A percentile compares a stretch with the other conserved stretches of the same genome.
Evolutionary conservation across 176 grass and related monocot species (phyloP).

Genomic region (Juncus effusus): DNA sequence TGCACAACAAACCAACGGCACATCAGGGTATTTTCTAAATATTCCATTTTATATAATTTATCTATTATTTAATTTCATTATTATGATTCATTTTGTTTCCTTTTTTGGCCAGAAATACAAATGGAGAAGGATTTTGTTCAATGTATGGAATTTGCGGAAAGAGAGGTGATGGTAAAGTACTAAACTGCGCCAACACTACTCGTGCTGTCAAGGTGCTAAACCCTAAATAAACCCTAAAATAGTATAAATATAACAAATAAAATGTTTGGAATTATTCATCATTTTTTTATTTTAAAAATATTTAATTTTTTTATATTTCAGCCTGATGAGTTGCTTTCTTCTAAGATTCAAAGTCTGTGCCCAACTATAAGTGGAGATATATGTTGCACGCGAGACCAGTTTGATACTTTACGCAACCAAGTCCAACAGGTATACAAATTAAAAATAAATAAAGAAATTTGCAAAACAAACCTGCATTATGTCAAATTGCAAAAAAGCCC

Average conservation of each 20-base stretch:
- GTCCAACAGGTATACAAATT: constrained; percentile 66
- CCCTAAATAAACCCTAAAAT: constrained; percentile 18
- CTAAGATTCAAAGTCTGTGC: constrained; percentile 91
- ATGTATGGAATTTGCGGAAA: constrained; percentile 86
- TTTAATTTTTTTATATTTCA: constrained; percentile 41
- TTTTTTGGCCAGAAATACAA: constrained; percentile 41
- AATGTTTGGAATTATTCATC: too few species aligned
- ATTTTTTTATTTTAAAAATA: constrained; percentile 10
- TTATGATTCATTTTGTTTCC: constrained; percentile 24
- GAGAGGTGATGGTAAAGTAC: constrained; percentile 72
- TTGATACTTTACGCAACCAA: constrained; percentile 70
- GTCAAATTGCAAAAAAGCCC: too few species aligned
- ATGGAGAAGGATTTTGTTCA: constrained; percentile 83
- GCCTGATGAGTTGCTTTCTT: constrained; percentile 85
- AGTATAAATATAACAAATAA: constrained; percentile 9
- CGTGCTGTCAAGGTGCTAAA: constrained; percentile 72
- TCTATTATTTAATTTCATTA: constrained; percentile 22
- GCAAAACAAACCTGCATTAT: too few species aligned
- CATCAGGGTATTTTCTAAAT: constrained; percentile 54
- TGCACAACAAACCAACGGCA: constrained; percentile 54
- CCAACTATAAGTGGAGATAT: constrained; percentile 83
- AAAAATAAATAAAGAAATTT: too few species aligned
- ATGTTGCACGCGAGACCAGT: constrained; percentile 83
- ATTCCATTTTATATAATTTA: constrained; percentile 19
- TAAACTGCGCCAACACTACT: constrained; percentile 79